Evolutionary conservation across 495 filamentous ascomycete genomes (phyloP).

Genomic region (Ascobolus immersus): DNA sequence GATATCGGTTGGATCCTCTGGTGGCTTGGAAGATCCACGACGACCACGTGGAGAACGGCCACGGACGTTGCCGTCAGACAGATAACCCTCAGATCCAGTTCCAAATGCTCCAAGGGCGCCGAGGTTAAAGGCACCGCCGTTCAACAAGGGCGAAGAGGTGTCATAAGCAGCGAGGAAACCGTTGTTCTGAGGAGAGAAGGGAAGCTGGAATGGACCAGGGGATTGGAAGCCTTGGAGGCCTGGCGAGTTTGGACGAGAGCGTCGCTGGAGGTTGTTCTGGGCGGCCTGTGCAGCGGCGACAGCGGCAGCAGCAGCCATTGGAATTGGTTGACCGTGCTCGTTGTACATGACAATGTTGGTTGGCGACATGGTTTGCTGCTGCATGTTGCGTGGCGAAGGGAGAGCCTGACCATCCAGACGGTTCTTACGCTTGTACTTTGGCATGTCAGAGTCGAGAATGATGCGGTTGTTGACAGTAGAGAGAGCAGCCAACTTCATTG

Average conservation of each 20-base stretch:
- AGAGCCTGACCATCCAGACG: no score
- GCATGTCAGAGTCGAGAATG: constrained; percentile 66
- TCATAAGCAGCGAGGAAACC: constrained; percentile 84
- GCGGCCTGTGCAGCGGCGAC: constrained; percentile 67
- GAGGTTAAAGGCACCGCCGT: constrained; percentile 44
- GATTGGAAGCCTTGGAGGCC: constrained; percentile 58
- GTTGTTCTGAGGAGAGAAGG: constrained; percentile 75
- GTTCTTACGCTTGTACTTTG: constrained; percentile 65
- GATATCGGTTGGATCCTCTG: constrained; percentile 88
- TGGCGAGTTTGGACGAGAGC: constrained; percentile 82
- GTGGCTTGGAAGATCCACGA: constrained; percentile 85
- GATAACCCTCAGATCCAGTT: constrained; percentile 55
- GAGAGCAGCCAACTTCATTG: constrained; percentile 91
- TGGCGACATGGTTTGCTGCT: constrained; percentile 21
- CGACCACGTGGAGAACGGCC: constrained; percentile 82
- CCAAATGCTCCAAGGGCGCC: constrained; percentile 45
- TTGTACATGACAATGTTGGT: constrained; percentile 66
- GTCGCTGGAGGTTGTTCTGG: constrained; percentile 35
- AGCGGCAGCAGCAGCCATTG: constrained; percentile 61
- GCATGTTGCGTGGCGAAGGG: not conserved
- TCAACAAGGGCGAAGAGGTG: constrained; percentile 42
- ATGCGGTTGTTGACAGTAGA: constrained; percentile 97
- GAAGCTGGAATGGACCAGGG: constrained; percentile 49
- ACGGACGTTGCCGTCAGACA: constrained; percentile 74
- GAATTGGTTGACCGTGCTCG: constrained; percentile 78